Evolutionary conservation across 495 filamentous ascomycete genomes (phyloP).

Genomic region (Penicillium nucicola): DNA sequence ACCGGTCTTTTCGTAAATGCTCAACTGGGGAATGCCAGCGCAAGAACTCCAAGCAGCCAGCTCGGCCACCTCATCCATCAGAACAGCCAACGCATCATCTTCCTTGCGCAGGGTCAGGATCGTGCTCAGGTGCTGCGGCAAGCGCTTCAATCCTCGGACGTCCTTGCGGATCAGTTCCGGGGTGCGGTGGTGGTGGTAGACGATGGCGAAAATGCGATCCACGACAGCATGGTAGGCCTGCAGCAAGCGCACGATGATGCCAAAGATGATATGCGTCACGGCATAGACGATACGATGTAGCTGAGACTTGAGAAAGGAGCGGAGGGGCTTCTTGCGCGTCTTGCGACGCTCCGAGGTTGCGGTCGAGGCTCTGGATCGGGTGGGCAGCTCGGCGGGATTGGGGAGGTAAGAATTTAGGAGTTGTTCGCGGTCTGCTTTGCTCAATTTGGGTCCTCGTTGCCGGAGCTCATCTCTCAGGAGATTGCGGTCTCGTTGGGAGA

Average conservation of each 20-base stretch:
- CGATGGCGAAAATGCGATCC: slow-evolving; percentile 70
- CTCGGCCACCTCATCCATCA: slow-evolving; percentile 88
- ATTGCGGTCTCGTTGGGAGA: slow-evolving; percentile 50
- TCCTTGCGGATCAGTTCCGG: slow-evolving; percentile 88
- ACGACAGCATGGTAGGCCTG: slow-evolving; percentile 73
- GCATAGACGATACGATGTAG: slow-evolving; percentile 68
- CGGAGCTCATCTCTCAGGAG: slow-evolving; percentile 64
- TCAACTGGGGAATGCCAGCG: slow-evolving; percentile 78
- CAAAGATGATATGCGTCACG: slow-evolving; percentile 77
- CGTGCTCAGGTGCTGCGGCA: slow-evolving; percentile 85
- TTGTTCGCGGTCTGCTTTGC: slow-evolving; percentile 63
- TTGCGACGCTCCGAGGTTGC: slow-evolving; percentile 26
- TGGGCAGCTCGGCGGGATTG: slow-evolving; percentile 42
- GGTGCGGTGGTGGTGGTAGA: slow-evolving; percentile 90
- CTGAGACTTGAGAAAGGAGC: slow-evolving; percentile 63
- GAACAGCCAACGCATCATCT: slow-evolving; percentile 67
- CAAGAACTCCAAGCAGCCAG: slow-evolving; percentile 88
- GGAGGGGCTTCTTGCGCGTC: slow-evolving; percentile 49
- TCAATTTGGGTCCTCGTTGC: slow-evolving; percentile 55
- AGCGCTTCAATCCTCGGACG: slow-evolving; percentile 64
- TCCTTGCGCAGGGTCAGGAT: slow-evolving; percentile 74
- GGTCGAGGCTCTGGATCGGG: slow-evolving; percentile 7
- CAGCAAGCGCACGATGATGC: slow-evolving; percentile 77
- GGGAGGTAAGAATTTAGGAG: slow-evolving; percentile 78
- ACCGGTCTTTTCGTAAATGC: slow-evolving; percentile 91